Percentiles rank a stretch among this genome's conserved stretches.
phyloP scores from a whole-genome alignment of 257 asterid genomes.

The Nicotiana obtusifolia region DNA sequence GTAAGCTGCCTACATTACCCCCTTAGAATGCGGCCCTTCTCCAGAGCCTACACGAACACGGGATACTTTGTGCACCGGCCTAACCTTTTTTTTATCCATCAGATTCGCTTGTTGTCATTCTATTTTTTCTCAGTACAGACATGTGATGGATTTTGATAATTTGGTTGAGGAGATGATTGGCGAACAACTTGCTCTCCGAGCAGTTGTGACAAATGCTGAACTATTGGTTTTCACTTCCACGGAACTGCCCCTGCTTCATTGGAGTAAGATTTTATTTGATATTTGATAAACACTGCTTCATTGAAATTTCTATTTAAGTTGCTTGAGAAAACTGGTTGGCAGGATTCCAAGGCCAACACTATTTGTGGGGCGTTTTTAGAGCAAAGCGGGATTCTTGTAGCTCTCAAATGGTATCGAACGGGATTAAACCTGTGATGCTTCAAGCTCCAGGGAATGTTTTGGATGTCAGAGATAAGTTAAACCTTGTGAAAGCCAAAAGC shows the following conservation, averaged over 20 bases:
- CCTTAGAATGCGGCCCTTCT: too few species aligned
- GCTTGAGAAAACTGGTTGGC: conserved; percentile 23
- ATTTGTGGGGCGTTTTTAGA: conserved; percentile 80
- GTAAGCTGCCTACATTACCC: too few species aligned
- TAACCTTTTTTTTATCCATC: neutral
- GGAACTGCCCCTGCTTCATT: conserved; percentile 49
- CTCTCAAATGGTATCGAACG: neutral
- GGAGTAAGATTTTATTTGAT: conserved; percentile 50
- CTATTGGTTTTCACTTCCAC: conserved; percentile 68
- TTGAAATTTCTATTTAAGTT: neutral
- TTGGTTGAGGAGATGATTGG: conserved; percentile 50
- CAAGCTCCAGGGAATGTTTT: neutral
- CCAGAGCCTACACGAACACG: too few species aligned
- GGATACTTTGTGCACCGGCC: too few species aligned
- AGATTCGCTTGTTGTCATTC: neutral
- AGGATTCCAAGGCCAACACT: conserved; percentile 56
- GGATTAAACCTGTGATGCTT: neutral
- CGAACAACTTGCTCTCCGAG: conserved; percentile 57
- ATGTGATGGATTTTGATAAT: conserved; percentile 37
- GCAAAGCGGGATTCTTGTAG: conserved; percentile 21
- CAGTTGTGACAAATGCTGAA: conserved; percentile 47
- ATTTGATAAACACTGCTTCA: neutral
- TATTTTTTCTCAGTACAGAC: conserved; percentile 17
- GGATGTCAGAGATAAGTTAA: neutral
- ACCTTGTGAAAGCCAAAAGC: neutral